Base-by-base conservation (phyloP, 768 basidiomycete genomes). In the Termitomyces eurrhizus region DNA sequence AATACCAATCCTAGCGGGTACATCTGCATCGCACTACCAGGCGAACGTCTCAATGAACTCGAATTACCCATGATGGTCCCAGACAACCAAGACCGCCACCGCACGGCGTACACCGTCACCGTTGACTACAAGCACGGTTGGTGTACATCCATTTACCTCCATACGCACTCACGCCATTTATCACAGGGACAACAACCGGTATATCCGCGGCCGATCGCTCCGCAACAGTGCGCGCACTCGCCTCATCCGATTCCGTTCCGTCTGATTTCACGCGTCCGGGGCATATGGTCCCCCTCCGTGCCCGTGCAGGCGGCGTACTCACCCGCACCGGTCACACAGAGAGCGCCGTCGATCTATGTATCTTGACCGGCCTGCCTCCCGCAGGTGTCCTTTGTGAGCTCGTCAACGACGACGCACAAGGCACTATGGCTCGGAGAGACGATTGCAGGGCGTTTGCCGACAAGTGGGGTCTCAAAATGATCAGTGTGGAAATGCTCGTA, bases 131-230 rank as follows among this genome's bases (percentile, higher is more conserved):
- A 84, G 67, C 83, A 92, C 63, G 93, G 95, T 92, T 56, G 60
- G 83, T 73, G 35, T 50, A 35, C 37, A 58, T 68, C 59, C 52
- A 44, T 56, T 53, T 58, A 33, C 29, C 52, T 46, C 33, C 32
- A 29, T 45, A 49, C 52, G 21, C 42, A 14, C 14, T 59, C 56
- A 64, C 66, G 52, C 56, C 41, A 50, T 35, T 56, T 37, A 45
- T 57, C 32, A 33, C 62, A 93, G 93, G 91, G 3, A 96, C 93
- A 4, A 88, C 93, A 3, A 99, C 97, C 18, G 97, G 97, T 29
- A 99, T 99, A 66, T 97, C 96, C 41, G 96, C 96, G 4, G 88
- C 93, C 73, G 97, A 99, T 76, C 88, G 97, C 58, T 87, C 91
- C 37, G 78, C 95, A 57, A 96, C 96, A 4, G 93, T 82, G 3